A percentile compares a stretch with the other conserved stretches of the same genome.
phyloP scores from a whole-genome alignment of 306 rosid genomes.

The Lathyrus oleraceus region DNA sequence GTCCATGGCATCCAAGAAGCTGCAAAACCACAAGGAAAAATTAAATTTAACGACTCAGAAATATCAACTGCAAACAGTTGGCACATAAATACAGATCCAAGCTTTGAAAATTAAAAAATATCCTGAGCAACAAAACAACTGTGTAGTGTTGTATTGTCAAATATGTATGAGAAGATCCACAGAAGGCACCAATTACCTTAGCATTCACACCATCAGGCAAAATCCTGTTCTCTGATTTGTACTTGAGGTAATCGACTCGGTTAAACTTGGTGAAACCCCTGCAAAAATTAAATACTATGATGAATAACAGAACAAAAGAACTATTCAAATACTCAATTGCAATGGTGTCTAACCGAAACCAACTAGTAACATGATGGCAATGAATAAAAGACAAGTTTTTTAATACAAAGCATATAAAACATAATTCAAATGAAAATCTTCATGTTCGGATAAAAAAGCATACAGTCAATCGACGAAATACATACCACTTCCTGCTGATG shows the following conservation, averaged over 20 bases:
- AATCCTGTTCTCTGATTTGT: conserved; percentile 57
- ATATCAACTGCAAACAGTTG: neutral
- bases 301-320: neutral
- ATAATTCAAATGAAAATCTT: neutral
- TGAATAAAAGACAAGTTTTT: too few relatives aligned
- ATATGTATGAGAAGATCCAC: neutral
- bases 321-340: neutral
- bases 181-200: conserved; percentile 48
- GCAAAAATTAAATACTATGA: neutral
- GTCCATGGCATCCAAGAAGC: conserved; percentile 87
- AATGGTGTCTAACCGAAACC: neutral
- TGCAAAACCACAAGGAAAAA: conserved; percentile 35
- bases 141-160: neutral
- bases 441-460: neutral
- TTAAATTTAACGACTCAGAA: conserved; percentile 1
- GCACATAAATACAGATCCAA: neutral
- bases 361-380: too few relatives aligned
- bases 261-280: conserved; percentile 81
- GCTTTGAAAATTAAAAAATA: neutral
- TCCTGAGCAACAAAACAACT: neutral
- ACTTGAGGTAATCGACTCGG: conserved; percentile 61
- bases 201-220: conserved; percentile 76
- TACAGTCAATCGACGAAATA: too few relatives aligned
- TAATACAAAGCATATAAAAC: neutral
- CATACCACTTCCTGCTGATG: conserved; percentile 80